Evolutionary conservation across 768 basidiomycete genomes (phyloP), one percentile per base, ranked within the genome.

Genomic region (Coprinopsis strossmayeri): DNA sequence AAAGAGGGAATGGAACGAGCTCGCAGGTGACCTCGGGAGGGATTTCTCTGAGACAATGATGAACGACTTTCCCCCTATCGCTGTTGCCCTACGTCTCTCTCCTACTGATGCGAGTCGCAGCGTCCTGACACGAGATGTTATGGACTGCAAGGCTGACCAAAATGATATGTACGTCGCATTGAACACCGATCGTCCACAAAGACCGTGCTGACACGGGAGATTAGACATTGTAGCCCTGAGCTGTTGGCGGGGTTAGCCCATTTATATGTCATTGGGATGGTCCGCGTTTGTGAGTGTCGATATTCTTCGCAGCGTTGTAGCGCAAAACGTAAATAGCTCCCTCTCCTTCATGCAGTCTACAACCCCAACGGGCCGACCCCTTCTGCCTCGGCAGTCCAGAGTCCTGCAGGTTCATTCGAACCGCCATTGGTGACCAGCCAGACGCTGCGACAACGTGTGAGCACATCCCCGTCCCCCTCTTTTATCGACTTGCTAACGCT

Each of bases 181-280:
- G 9, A 34, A 9, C 32, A 34, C n/a, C 32, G n/a, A n/a, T 34
- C 9, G 9, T 9, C n/a, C 10, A 34, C 32, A 34, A 34, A 34
- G 9, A 34, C 32, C 10, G 32, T 34, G 32, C 32, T 34, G 32
- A 34, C 32, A 34, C n/a, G n/a, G n/a, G 32, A 34, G 32, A 34
- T 34, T 34, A 34, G 32, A n/a, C 32, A 34, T n/a, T 34, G 45
- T 34, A 30, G 28, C 24, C 17, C n/a, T 5, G 50, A 52, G 39
- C 27, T 52, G 38, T 23, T 52, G 38, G 50, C 45, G 17, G 28
- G 45, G 3, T 39, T 52, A 13, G 50, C 45, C 10, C 37, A 52
- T 40, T 18, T 52, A 28, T 52, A 47, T 42, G 45, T 52, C 9
- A 41, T 40, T 35, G 37, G 45, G 26, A 10, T 47, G n/a, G 43